A percentile compares a stretch with the other conserved stretches of the same genome.
phyloP scores from a whole-genome alignment of 1,284 basidiomycete genomes.

The Lignosus rhinocerotis region DNA sequence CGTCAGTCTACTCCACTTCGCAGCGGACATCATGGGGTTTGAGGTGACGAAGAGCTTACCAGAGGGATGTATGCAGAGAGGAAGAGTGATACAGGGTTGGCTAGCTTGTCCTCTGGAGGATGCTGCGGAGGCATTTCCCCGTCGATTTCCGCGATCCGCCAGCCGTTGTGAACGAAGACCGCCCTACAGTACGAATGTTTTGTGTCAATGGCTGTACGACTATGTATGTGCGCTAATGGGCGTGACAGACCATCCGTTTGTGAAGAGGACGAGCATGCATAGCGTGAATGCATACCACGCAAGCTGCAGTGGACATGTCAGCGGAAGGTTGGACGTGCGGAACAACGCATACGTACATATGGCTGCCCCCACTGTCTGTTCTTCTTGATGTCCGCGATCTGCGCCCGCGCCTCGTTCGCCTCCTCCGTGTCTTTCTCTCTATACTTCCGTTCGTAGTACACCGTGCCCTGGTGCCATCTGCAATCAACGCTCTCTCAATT shows the following conservation, averaged over 20 bases:
- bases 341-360: conserved; percentile 18
- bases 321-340: neutral
- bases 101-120: neutral
- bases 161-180: conserved; percentile 31
- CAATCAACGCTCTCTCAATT: neutral
- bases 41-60: conserved; percentile 13
- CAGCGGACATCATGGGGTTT: neutral
- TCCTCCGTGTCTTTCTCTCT: conserved; percentile 2
- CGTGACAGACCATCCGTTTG: conserved; percentile 30
- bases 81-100: conserved; percentile 27
- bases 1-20: neutral
- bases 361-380: conserved; percentile 30
- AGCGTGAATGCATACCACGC: conserved; percentile 32
- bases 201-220: neutral
- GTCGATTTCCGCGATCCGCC: conserved; percentile 23
- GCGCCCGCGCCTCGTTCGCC: conserved; percentile 11
- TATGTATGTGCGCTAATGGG: neutral
- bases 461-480: conserved; percentile 33
- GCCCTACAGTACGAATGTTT: conserved; percentile 13
- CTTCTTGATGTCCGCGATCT: conserved; percentile 28
- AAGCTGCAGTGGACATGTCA: conserved; percentile 13
- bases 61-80: conserved; percentile 32
- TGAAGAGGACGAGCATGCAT: conserved; percentile 31
- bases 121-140: neutral
- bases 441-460: conserved; percentile 27